Conservation (phyloP, 257 asterid species). For the Solanum pinnatisectum region DNA sequence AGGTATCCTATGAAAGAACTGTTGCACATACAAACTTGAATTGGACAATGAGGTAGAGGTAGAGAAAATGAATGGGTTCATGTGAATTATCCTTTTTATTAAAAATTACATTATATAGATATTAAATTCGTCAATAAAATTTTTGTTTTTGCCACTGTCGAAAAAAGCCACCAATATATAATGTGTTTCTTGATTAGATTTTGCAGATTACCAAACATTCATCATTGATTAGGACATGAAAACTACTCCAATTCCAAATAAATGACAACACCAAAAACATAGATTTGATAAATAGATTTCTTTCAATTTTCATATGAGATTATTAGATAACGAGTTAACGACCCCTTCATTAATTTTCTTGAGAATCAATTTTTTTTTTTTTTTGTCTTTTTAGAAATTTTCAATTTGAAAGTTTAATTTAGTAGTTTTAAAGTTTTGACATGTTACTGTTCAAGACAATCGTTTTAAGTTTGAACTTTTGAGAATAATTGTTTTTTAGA, state of each 20-base stretch:
- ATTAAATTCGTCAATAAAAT: not conserved
- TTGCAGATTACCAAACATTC: not conserved
- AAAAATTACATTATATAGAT: not conserved
- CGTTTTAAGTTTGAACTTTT: not conserved
- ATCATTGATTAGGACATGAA: not conserved
- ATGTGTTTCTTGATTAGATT: not conserved
- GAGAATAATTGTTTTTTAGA: no score
- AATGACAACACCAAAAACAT: not conserved
- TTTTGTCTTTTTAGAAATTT: not conserved
- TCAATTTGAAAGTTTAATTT: not conserved
- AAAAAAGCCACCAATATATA: not conserved
- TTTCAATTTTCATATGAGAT: not conserved
- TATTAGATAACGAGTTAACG: not conserved
- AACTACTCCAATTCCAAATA: not conserved
- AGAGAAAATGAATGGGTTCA: not conserved
- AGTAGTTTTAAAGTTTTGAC: not conserved
- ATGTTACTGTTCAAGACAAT: not conserved
- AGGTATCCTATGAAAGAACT: not conserved
- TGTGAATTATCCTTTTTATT: not conserved
- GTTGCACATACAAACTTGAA: not conserved
- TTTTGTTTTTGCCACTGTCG: fast-evolving
- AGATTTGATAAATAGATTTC: not conserved
- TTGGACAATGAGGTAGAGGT: not conserved
- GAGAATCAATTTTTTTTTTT: not conserved
- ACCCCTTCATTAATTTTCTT: not conserved